Evolutionary conservation across 2,329 filamentous ascomycete genomes (phyloP).

Genomic region (Colletotrichum sp.): DNA sequence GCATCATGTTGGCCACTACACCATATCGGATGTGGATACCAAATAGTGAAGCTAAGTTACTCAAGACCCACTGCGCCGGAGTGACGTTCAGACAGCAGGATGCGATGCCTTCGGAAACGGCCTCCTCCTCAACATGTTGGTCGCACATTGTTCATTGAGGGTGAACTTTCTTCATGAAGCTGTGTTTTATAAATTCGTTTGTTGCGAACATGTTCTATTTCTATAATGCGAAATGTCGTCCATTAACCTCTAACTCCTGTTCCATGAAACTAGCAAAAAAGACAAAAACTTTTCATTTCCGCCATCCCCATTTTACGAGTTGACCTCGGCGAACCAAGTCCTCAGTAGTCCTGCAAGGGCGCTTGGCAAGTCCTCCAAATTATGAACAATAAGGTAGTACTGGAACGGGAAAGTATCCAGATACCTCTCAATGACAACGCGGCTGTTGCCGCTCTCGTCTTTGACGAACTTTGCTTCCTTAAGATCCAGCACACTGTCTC

Average conservation of each 20-base stretch:
- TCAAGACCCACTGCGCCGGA: neutral
- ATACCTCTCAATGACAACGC: slow-evolving; percentile 86
- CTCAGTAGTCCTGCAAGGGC: slow-evolving; percentile 87
- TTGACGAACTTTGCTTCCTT: slow-evolving; percentile 84
- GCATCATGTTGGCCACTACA: slow-evolving; percentile 17
- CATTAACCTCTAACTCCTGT: neutral
- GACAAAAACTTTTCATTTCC: neutral
- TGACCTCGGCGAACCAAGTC: slow-evolving; percentile 90
- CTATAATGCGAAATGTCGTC: neutral
- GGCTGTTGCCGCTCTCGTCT: slow-evolving; percentile 63
- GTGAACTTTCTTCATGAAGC: neutral
- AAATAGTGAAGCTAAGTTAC: rapidly evolving
- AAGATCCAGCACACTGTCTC: slow-evolving; percentile 81
- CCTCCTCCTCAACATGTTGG: neutral
- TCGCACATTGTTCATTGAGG: neutral
- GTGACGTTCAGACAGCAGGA: neutral
- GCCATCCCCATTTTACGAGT: slow-evolving; percentile 33
- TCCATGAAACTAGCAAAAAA: neutral
- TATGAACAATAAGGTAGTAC: slow-evolving; percentile 93
- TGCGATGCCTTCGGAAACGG: neutral
- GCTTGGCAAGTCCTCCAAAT: slow-evolving; percentile 88
- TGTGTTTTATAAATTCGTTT: neutral
- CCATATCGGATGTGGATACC: neutral
- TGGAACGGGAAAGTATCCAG: slow-evolving; percentile 96
- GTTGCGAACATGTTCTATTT: neutral